A percentile compares a stretch with the other conserved stretches of the same genome.
Conservation (phyloP, 2,329 filamentous ascomycete species). For the Epicoccum sorghinum region DNA sequence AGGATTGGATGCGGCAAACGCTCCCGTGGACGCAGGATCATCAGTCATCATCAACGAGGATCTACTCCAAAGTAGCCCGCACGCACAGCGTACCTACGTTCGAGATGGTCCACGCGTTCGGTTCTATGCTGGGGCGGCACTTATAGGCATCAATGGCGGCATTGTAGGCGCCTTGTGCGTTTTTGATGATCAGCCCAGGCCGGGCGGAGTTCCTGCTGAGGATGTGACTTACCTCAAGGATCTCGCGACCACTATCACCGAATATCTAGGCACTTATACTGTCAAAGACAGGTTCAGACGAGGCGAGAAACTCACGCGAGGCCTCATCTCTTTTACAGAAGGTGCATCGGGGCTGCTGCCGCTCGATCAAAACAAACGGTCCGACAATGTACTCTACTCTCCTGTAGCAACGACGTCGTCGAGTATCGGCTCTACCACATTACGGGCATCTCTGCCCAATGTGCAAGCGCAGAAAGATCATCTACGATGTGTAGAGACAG, state of each 20-base stretch:
- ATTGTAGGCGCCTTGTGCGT: slow-evolving; percentile 35
- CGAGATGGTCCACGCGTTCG: slow-evolving; percentile 14
- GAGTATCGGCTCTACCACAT: background rate
- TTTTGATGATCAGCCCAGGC: slow-evolving; percentile 29
- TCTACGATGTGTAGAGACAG: background rate
- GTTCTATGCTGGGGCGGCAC: slow-evolving; percentile 40
- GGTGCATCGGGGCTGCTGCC: slow-evolving; percentile 32
- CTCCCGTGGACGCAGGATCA: background rate
- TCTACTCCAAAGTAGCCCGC: slow-evolving; percentile 17
- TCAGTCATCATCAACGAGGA: slow-evolving; percentile 20
- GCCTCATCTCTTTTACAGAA: slow-evolving; percentile 40
- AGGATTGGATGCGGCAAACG: background rate
- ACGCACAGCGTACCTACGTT: slow-evolving; percentile 25
- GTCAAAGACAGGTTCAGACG: slow-evolving; percentile 33
- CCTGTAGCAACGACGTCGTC: slow-evolving; percentile 5
- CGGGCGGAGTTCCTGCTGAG: slow-evolving; percentile 18
- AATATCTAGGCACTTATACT: slow-evolving; percentile 36
- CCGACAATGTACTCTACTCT: background rate
- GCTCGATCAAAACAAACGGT: slow-evolving; percentile 11
- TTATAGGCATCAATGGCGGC: slow-evolving; percentile 30
- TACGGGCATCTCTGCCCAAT: background rate
- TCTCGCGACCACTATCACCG: slow-evolving; percentile 32
- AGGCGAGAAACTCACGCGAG: slow-evolving; percentile 40
- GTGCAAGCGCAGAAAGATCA: background rate
- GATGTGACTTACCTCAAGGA: slow-evolving; percentile 27